Conservation (phyloP, 2,329 filamentous ascomycete species). For the Sclerotinia glacialis region DNA sequence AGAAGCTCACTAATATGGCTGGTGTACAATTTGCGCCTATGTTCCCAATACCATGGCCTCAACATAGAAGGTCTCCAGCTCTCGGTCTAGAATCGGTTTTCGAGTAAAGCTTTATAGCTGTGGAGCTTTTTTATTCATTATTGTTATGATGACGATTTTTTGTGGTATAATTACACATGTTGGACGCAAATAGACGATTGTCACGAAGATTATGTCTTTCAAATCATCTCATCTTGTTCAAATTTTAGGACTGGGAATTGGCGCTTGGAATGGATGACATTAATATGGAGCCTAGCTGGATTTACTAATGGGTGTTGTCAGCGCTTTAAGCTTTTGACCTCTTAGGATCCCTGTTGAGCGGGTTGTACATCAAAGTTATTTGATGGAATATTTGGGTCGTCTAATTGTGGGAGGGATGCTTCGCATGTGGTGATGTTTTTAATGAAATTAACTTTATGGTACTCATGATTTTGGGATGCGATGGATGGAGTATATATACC, state of each 20-base stretch:
- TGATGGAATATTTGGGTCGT: neutral
- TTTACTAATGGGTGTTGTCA: neutral
- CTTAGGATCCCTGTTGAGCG: neutral
- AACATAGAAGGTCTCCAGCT: conserved; percentile 19
- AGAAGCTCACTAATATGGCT: conserved; percentile 49
- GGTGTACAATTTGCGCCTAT: conserved; percentile 46
- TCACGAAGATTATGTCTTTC: neutral
- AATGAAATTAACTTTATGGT: neutral
- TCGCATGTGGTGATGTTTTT: neutral
- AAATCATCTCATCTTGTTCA: neutral
- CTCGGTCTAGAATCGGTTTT: conserved; percentile 28
- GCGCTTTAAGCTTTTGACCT: neutral
- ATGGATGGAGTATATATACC: conserved; percentile 20
- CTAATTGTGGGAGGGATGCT: neutral
- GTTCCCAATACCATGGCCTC: conserved; percentile 44
- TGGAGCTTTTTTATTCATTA: neutral
- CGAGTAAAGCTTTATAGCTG: conserved; percentile 24
- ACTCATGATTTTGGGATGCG: neutral
- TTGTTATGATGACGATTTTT: neutral
- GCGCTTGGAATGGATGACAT: neutral
- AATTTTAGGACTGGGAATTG: conserved; percentile 3
- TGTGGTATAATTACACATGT: neutral
- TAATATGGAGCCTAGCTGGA: neutral
- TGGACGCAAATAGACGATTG: conserved; percentile 8
- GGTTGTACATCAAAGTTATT: neutral